phyloP scores from a whole-genome alignment of 192 early-diverging fungal species.

The Blastocladiella britannica region DNA sequence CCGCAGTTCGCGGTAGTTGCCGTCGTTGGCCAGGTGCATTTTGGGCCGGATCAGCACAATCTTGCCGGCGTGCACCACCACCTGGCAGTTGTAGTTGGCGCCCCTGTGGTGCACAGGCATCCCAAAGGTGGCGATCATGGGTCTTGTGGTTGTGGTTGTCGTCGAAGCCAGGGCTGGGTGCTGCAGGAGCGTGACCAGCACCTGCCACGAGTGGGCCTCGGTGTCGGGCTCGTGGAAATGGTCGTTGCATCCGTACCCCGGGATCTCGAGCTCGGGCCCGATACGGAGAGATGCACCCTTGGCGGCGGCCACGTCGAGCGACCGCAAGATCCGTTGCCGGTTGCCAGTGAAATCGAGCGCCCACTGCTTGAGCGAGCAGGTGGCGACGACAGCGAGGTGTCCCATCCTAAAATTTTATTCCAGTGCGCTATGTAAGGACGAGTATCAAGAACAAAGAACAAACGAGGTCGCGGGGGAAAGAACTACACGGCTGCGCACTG shows the following conservation, averaged over 20 bases:
- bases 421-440: too few relatives aligned
- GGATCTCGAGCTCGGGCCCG: conserved; percentile 90
- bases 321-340: conserved; percentile 59
- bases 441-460: too few relatives aligned
- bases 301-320: conserved; percentile 63
- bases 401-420: too few relatives aligned
- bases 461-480: too few relatives aligned
- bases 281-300: conserved; percentile 60
- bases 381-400: conserved; percentile 48
- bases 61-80: conserved; percentile 54
- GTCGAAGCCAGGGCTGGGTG: conserved; percentile 13
- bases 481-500: too few relatives aligned
- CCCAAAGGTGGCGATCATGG: background rate
- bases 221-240: conserved; percentile 96
- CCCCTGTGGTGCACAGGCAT: conserved; percentile 82
- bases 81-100: conserved; percentile 91
- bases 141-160: background rate
- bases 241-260: conserved; percentile 97
- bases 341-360: conserved; percentile 94
- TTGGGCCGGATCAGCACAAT: conserved; percentile 96
- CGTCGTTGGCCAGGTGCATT: conserved; percentile 85
- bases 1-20: conserved; percentile 88
- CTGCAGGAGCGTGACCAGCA: conserved; percentile 49
- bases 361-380: conserved; percentile 79
- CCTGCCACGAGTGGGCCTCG: conserved; percentile 82